These are phyloP conservation scores for Spergularia marina DNA, from an alignment of 148 eudicot species.

Conservation along the genomic window DNA sequence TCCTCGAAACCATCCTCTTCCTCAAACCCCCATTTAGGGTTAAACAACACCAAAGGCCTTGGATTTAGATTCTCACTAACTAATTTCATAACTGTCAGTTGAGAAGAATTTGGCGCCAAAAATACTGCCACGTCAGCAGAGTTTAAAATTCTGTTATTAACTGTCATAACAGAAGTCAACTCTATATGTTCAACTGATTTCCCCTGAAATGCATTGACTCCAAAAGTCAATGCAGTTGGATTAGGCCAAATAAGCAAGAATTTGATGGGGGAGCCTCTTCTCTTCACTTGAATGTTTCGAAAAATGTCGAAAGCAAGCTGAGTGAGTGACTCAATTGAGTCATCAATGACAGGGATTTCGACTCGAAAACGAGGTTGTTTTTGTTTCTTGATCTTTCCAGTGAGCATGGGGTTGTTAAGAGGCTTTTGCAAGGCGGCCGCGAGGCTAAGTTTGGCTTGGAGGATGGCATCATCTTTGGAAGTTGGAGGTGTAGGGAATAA, in stretches of 20 bases:
- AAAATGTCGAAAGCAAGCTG: constrained; percentile 61
- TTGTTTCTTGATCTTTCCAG: constrained; percentile 62
- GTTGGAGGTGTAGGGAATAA: constrained; percentile 61
- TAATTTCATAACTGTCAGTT: constrained; percentile 47
- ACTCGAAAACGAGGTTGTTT: constrained; percentile 77
- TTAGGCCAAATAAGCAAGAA: constrained; percentile 55
- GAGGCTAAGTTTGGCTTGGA: constrained; percentile 76
- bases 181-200: constrained; percentile 42
- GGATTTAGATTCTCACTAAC: constrained; percentile 55
- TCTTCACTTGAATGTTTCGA: constrained; percentile 43
- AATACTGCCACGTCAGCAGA: constrained; percentile 78
- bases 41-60: constrained; percentile 69
- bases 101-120: constrained; percentile 69
- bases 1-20: constrained; percentile 61
- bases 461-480: constrained; percentile 73
- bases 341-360: constrained; percentile 75
- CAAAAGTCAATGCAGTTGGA: constrained; percentile 37
- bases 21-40: constrained; percentile 82
- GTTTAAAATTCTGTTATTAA: constrained; percentile 44
- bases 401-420: constrained; percentile 64
- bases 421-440: constrained; percentile 67
- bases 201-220: constrained; percentile 31
- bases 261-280: constrained; percentile 48
- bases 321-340: constrained; percentile 54
- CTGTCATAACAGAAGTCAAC: constrained; percentile 35